Percentiles rank a stretch among this genome's conserved stretches.
phyloP scores from a whole-genome alignment of 495 filamentous ascomycete species.

The Diplogelasinospora grovesii region DNA sequence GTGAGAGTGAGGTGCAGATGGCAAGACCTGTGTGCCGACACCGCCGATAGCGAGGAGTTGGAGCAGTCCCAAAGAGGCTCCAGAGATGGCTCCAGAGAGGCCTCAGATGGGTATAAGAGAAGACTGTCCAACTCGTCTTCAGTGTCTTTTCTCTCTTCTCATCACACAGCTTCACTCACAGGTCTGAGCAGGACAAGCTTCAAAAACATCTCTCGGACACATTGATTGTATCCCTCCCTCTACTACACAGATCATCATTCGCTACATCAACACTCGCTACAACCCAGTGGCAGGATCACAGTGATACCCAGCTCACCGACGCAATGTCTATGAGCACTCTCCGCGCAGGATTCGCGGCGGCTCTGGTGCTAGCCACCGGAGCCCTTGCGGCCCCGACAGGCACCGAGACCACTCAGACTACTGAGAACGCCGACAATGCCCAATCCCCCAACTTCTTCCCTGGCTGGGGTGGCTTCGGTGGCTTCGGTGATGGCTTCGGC shows the following conservation, averaged over 20 bases:
- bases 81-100: too few species aligned
- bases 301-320: not conserved
- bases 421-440: not conserved
- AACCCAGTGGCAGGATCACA: not conserved
- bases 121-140: not conserved
- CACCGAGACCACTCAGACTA: constrained; percentile 2
- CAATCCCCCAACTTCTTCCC: not conserved
- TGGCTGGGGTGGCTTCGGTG: constrained; percentile 2
- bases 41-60: too few species aligned
- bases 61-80: too few species aligned
- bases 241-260: too few species aligned
- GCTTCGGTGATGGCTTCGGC: constrained; percentile 5
- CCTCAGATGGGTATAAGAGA: too few species aligned
- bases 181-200: not conserved
- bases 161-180: not conserved
- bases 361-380: constrained; percentile 6
- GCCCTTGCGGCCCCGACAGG: constrained; percentile 8
- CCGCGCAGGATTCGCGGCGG: constrained; percentile 13
- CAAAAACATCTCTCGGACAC: too few species aligned
- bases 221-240: too few species aligned
- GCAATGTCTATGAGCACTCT: constrained; percentile 12
- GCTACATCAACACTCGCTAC: not conserved
- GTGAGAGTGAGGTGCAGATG: too few species aligned
- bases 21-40: too few species aligned
- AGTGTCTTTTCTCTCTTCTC: not conserved